Base-by-base conservation (phyloP, 2,329 filamentous ascomycete genomes). In the Aciculosporium take region DNA sequence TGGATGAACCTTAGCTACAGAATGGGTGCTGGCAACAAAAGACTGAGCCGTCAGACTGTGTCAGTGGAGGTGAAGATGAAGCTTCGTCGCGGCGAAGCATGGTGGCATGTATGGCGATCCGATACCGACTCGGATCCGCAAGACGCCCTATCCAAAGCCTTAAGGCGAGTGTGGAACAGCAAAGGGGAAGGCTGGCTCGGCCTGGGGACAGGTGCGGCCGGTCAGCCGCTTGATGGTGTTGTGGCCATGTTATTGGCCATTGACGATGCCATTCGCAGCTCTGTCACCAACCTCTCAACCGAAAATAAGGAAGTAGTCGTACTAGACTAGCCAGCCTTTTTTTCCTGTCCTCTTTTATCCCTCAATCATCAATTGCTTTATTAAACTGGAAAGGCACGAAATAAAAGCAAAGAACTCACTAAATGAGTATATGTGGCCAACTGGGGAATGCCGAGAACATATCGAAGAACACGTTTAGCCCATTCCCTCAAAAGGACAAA, bases 1-100 rank as follows among this genome's bases (percentile, higher is more conserved):
- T 77, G 71, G 67, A 68, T 74, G 39, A 64, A 64, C 7, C 55
- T 83, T 7, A 66, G 67, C 29, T 81, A 80, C 50, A 57, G 54
- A 5, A 49, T 78, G 1, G 47, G 15, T 15, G 46, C 50, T 4
- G 52, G 50, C 41, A 51, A 37, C 8, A 25, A 24, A 30, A 24
- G 55, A 29, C 20, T 33, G 20, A 46, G 53, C 7, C 46, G 50
- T 17, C 61, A 45, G 15, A 49, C 60, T 15, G 53, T 76, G n/a
- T 58, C 61, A 2, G 57, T 83, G 29, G 67, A 74, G 29, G 58
- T 78, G n/a, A 64, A 62, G 34, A 60, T 77, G 37, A 63, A 62
- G 40, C 56, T 62, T 8, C 67, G 71, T 13, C 63, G 64, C 29
- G 69, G 67, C 20, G 60, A 65, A 34, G 53, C 63, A 3, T 68